phyloP scores from a whole-genome alignment of 257 asterid genomes.

The Nicotiana noctiflora region DNA sequence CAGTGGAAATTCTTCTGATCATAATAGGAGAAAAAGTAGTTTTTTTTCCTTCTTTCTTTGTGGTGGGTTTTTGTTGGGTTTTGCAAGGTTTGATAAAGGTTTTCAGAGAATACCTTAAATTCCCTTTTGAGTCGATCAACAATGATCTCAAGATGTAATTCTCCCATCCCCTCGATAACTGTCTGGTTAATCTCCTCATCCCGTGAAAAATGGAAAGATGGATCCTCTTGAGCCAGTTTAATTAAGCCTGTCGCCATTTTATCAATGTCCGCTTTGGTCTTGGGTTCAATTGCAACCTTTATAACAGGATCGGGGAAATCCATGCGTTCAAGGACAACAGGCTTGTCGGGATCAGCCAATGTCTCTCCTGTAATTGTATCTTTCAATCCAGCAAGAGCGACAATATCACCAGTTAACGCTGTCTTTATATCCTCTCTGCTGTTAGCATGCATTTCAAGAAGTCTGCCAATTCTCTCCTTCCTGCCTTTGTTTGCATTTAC shows the following conservation, averaged over 20 bases:
- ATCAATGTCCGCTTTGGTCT: slow-evolving; percentile 93
- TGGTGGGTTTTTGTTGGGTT: neutral
- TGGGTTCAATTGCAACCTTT: slow-evolving; percentile 97
- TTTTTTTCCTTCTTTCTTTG: neutral
- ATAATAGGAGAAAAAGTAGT: slow-evolving; percentile 5
- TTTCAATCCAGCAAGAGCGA: slow-evolving; percentile 95
- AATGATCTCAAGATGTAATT: slow-evolving; percentile 88
- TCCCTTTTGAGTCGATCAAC: slow-evolving; percentile 98
- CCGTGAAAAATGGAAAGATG: slow-evolving; percentile 93
- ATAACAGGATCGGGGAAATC: slow-evolving; percentile 99
- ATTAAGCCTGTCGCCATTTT: slow-evolving; percentile 85
- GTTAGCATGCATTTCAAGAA: slow-evolving; percentile 93
- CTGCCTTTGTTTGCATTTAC: slow-evolving; percentile 84
- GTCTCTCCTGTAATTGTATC: slow-evolving; percentile 97
- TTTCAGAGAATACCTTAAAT: slow-evolving; percentile 47
- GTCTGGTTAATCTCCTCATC: slow-evolving; percentile 94
- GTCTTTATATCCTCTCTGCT: slow-evolving; percentile 85
- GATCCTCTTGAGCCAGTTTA: slow-evolving; percentile 97
- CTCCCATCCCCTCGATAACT: slow-evolving; percentile 99
- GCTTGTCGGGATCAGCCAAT: slow-evolving; percentile 70
- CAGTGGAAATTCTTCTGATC: neutral
- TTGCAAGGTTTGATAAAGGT: neutral
- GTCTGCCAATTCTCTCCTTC: slow-evolving; percentile 93
- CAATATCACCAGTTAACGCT: slow-evolving; percentile 79
- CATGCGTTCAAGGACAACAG: slow-evolving; percentile 87